These are phyloP conservation scores for Stenogyne calaminthoides DNA, from an alignment of 305 asterid species.

Conservation along the genomic window DNA sequence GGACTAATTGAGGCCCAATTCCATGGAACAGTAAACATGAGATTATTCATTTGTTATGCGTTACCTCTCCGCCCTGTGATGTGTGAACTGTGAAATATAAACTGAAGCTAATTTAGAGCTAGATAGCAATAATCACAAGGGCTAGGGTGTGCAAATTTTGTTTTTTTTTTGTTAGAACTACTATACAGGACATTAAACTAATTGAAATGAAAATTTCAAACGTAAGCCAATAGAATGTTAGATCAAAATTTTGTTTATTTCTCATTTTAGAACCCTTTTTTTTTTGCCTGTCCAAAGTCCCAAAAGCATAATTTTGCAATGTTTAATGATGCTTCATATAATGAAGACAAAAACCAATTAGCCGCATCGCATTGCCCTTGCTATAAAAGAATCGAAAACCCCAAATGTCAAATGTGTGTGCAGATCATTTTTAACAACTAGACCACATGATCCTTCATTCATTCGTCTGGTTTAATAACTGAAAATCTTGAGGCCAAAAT, in stretches of 20 bases:
- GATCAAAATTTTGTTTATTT: not conserved
- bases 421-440: not conserved
- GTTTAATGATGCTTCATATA: slow-evolving; percentile 19
- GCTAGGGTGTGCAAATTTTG: not conserved
- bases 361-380: slow-evolving; percentile 28
- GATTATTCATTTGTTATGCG: not conserved
- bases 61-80: too few species aligned
- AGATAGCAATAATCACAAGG: not conserved
- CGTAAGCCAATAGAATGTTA: not conserved
- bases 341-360: slow-evolving; percentile 8
- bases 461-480: not conserved
- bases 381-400: not conserved
- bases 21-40: not conserved
- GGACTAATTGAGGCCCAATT: not conserved
- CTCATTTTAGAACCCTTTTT: not conserved
- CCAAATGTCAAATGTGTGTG: not conserved
- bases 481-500: not conserved
- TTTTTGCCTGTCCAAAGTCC: not conserved
- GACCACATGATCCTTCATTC: slow-evolving; percentile 18
- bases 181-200: not conserved
- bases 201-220: too few species aligned
- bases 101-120: not conserved
- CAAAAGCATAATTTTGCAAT: not conserved
- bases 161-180: not conserved
- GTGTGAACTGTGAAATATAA: too few species aligned